Conservation (phyloP, 305 asterid species). For the Striga hermonthica region DNA sequence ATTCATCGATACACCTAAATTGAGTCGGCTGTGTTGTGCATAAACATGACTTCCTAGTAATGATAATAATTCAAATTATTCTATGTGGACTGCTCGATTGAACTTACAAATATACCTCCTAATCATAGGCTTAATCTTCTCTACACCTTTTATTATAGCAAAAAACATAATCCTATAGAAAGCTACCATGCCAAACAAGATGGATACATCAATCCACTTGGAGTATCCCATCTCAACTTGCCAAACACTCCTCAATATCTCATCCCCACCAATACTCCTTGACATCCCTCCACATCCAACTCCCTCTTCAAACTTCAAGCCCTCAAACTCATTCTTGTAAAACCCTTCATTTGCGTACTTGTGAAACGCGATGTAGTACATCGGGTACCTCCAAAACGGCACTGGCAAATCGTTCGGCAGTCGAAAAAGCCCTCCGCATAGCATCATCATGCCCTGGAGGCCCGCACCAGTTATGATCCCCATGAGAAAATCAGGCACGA, state of each 20-base stretch:
- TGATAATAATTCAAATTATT: no score
- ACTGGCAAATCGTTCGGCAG: constrained; percentile 48
- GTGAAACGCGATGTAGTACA: constrained; percentile 54
- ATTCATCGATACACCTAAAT: no score
- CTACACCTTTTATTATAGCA: no score
- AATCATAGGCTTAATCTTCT: no score
- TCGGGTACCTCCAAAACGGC: constrained; percentile 57
- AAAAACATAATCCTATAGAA: constrained; percentile 44
- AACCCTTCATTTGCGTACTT: constrained; percentile 60
- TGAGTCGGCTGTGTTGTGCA: no score
- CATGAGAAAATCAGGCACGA: constrained; percentile 57
- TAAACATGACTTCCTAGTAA: no score
- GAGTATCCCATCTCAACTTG: constrained; percentile 54
- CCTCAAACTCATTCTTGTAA: constrained; percentile 55
- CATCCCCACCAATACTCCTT: constrained; percentile 41
- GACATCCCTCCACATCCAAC: constrained; percentile 1
- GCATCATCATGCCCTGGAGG: constrained; percentile 60
- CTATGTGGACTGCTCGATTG: no score
- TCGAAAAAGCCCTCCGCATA: constrained; percentile 53
- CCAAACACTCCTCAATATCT: constrained; percentile 47
- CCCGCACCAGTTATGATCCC: constrained; percentile 63
- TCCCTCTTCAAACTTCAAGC: constrained; percentile 35
- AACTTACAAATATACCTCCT: no score
- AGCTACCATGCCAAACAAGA: constrained; percentile 54
- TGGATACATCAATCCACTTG: constrained; percentile 52